A percentile compares a stretch with the other conserved stretches of the same genome.
Evolutionary conservation across 1,284 basidiomycete species (phyloP).

Genomic region (Fereydounia khargensis): DNA sequence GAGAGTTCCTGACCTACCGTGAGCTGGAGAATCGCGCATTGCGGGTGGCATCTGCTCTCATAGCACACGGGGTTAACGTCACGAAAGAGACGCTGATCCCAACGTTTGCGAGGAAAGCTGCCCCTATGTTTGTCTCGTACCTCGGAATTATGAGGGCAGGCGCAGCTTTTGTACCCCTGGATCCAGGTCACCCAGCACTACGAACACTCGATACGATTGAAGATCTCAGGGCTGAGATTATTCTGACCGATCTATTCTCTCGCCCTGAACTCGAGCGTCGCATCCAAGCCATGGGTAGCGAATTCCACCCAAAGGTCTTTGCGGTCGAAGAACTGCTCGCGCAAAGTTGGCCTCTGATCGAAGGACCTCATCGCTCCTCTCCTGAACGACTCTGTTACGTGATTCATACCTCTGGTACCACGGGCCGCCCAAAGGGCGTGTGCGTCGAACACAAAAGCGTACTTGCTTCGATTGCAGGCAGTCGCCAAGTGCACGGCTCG

Average conservation of each 20-base stretch:
- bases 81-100: background rate
- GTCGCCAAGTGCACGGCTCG: background rate
- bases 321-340: background rate
- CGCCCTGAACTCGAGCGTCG: background rate
- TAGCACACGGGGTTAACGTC: background rate
- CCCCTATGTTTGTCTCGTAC: background rate
- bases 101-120: background rate
- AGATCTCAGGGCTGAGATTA: background rate
- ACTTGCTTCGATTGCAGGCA: background rate
- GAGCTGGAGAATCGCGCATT: background rate
- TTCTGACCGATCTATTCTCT: background rate
- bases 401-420: slow-evolving; percentile 1
- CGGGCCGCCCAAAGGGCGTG: slow-evolving; percentile 1
- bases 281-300: background rate
- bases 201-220: background rate
- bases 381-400: no score
- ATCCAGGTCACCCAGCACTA: background rate
- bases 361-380: no score
- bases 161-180: background rate
- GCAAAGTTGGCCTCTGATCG: background rate
- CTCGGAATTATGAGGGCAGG: background rate
- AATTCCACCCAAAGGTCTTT: background rate
- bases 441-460: slow-evolving; percentile 1
- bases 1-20: background rate
- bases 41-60: background rate